A percentile compares a stretch with the other conserved stretches of the same genome.
These are phyloP conservation scores for Russula ochroleuca DNA, from an alignment of 768 basidiomycete genomes.

Conservation along the genomic window DNA sequence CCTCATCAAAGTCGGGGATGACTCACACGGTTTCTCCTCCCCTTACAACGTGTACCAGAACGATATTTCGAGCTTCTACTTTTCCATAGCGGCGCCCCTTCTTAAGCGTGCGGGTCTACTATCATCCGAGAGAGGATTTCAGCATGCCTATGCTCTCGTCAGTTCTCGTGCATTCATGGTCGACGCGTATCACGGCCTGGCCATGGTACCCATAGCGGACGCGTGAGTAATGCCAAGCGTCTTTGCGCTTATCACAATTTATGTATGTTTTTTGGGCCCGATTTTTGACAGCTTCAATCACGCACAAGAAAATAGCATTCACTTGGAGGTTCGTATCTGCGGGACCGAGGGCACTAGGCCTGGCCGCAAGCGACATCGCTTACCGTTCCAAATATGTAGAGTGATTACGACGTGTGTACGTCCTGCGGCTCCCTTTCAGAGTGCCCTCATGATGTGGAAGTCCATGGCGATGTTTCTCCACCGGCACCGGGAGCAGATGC, in stretches of 20 bases:
- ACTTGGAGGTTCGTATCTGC: slow-evolving; percentile 55
- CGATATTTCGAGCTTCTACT: slow-evolving; percentile 21
- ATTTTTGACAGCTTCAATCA: slow-evolving; percentile 65
- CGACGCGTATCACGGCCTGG: slow-evolving; percentile 73
- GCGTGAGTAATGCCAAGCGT: slow-evolving; percentile 45
- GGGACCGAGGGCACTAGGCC: slow-evolving; percentile 4
- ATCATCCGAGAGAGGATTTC: slow-evolving; percentile 42
- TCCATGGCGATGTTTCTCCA: slow-evolving; percentile 1
- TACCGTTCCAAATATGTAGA: slow-evolving; percentile 39
- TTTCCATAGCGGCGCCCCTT: slow-evolving; percentile 28
- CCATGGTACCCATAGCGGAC: slow-evolving; percentile 85
- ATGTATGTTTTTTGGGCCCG: slow-evolving; percentile 2
- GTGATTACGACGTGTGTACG: slow-evolving; percentile 68
- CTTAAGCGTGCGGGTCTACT: slow-evolving; percentile 20
- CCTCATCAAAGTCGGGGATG: not conserved
- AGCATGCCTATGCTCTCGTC: slow-evolving; percentile 59
- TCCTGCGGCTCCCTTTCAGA: slow-evolving; percentile 64
- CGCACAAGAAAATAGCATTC: slow-evolving; percentile 59
- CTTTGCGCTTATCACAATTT: not conserved
- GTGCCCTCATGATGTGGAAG: slow-evolving; percentile 60
- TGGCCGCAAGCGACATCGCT: slow-evolving; percentile 7
- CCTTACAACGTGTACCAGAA: slow-evolving; percentile 4
- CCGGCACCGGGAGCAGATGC: not conserved
- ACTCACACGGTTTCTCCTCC: not conserved
- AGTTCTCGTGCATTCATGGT: slow-evolving; percentile 80